Base-by-base conservation (phyloP, 306 rosid genomes). In the Prunus salicina region DNA sequence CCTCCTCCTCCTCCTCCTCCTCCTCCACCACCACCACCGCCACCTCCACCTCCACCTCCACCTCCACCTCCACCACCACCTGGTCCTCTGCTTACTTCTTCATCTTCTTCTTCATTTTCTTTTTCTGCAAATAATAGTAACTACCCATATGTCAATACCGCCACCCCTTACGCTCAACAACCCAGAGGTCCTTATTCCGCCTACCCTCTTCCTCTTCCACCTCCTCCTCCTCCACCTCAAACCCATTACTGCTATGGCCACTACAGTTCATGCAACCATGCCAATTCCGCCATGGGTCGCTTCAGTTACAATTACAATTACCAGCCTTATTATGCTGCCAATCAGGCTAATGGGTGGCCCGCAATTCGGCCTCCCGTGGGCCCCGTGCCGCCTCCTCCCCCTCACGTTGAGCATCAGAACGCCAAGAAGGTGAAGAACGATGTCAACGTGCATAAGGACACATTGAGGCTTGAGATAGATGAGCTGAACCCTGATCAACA, bases 361-460 rank as follows among this genome's bases (percentile, higher is more conserved):
- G 64, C 87, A 69, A 50, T 81, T 76, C 86, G 81, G 60, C 77
- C 89, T 19, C 53, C 69, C 6, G 28, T 63, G 73, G 80, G 67
- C 63, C 83, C 78, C 3, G 15, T 65, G n/a, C 78, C 68, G 8
- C 91, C 90, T 1, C 93, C 85, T 27, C 73, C 77, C 10, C 96
- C 89, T 24, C 85, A 82, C 19, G 94, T 94, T 15, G 96, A 90
- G 69, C 96, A 91, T 61, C 96, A 87, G 75, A 77, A 84, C 41
- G 90, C 98, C 6, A 91, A 91, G 88, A 94, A 90, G 91, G 89
- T 94, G 6, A 85, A 77, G 74, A 94, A 85, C 64, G 85, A 88
- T 51, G 98, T 94, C 27, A 94, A 91, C 71, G 89, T 94, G 52
- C 95, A 81, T 64, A 94, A 94, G 78, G 91, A 85, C 66, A 90